Conservation (phyloP, 345 rosid genomes). For the Cardamine resedifolia region DNA sequence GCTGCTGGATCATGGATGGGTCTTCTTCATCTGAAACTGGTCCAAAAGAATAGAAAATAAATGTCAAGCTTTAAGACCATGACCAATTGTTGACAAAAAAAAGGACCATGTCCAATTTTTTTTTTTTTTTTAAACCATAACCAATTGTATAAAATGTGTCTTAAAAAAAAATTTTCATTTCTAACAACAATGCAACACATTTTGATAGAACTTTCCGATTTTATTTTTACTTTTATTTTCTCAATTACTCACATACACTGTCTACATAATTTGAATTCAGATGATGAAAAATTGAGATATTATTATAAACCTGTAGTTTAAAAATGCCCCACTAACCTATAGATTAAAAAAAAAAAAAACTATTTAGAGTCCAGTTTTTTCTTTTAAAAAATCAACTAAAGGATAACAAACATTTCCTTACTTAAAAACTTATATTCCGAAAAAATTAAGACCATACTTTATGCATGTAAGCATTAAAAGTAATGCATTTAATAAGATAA, state of each 20-base stretch:
- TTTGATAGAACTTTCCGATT: neutral
- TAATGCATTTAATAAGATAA: neutral
- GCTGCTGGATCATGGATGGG: slow-evolving; percentile 33
- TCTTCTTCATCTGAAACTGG: slow-evolving; percentile 25
- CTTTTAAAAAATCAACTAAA: neutral
- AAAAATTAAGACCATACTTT: neutral
- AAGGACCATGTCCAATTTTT: too few relatives aligned
- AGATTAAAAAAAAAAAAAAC: too few relatives aligned
- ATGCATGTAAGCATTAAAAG: neutral
- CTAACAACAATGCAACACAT: neutral
- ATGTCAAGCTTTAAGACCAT: slow-evolving; percentile 10
- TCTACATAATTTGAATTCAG: neutral
- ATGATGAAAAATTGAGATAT: neutral
- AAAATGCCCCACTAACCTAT: too few relatives aligned
- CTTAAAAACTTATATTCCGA: neutral
- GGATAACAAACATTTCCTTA: neutral
- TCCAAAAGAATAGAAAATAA: slow-evolving; percentile 19
- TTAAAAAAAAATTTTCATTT: neutral
- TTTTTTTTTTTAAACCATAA: too few relatives aligned
- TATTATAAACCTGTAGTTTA: too few relatives aligned
- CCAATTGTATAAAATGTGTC: neutral
- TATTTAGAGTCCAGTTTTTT: neutral
- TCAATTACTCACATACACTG: neutral
- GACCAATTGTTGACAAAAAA: slow-evolving; percentile 15
- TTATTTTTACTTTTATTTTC: neutral